Percentiles rank a stretch among this genome's conserved stretches.
phyloP scores from a whole-genome alignment of 768 basidiomycete species.

The Polyporus arcularius region DNA sequence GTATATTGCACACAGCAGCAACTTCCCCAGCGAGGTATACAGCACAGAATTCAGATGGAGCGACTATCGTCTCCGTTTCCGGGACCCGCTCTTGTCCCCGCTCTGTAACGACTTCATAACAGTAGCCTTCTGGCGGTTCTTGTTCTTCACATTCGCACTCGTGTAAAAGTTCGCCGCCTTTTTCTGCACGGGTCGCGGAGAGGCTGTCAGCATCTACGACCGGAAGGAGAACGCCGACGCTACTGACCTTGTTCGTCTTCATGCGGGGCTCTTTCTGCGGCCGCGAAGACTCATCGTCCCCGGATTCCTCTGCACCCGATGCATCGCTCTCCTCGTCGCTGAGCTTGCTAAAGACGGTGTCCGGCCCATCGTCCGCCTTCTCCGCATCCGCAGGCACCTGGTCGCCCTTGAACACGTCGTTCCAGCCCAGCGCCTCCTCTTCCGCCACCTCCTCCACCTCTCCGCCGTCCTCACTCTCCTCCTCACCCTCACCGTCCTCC shows the following conservation, averaged over 20 bases:
- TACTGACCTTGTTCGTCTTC: constrained; percentile 86
- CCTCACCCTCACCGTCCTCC: constrained; percentile 42
- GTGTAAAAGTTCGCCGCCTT: constrained; percentile 91
- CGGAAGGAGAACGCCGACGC: background rate
- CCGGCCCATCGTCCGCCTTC: constrained; percentile 28
- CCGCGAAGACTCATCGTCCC: constrained; percentile 36
- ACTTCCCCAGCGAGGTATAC: too few relatives aligned
- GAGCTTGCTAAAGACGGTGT: constrained; percentile 22
- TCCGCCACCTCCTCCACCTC: constrained; percentile 63
- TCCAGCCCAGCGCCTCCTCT: constrained; percentile 82
- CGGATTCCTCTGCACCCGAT: constrained; percentile 7
- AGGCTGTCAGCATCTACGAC: background rate
- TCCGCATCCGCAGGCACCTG: constrained; percentile 11
- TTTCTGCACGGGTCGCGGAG: constrained; percentile 48
- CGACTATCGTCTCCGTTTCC: constrained; percentile 14
- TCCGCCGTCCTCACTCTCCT: constrained; percentile 30
- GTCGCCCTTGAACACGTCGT: constrained; percentile 77
- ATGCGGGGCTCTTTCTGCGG: constrained; percentile 63
- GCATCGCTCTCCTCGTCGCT: constrained; percentile 15
- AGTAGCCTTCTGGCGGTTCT: constrained; percentile 66
- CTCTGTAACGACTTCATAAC: constrained; percentile 45
- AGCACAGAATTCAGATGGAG: too few relatives aligned
- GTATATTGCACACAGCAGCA: too few relatives aligned
- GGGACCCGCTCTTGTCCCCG: constrained; percentile 10
- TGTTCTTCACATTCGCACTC: constrained; percentile 84